Conservation (phyloP, 805 yeast genomes). For the Candida dendrica region DNA sequence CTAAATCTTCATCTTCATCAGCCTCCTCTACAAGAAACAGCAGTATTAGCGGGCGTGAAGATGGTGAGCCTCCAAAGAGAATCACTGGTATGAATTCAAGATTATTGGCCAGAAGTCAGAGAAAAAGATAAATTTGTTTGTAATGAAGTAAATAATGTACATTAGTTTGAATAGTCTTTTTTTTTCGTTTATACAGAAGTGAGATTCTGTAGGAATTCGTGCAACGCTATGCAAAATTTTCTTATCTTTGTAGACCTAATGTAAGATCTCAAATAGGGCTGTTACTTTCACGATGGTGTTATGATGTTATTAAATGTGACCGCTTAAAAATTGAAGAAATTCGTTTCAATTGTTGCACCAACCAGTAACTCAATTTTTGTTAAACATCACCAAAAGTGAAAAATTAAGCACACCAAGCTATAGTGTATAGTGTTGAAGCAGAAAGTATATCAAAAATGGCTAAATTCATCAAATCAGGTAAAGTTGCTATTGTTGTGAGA, state of each 20-base stretch:
- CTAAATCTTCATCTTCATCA: neutral
- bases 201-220: neutral
- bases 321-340: neutral
- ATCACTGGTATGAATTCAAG: constrained; percentile 56
- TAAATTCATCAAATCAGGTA: constrained; percentile 98
- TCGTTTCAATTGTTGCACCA: neutral
- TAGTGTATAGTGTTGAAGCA: neutral
- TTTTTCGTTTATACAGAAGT: neutral
- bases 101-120: constrained; percentile 49
- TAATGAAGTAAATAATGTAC: neutral
- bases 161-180: neutral
- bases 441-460: constrained; percentile 55
- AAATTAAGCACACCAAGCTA: no score
- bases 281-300: neutral
- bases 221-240: no score
- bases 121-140: constrained; percentile 13
- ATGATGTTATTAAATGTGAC: neutral
- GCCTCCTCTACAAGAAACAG: neutral
- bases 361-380: neutral
- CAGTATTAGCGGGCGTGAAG: constrained; percentile 2
- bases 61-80: constrained; percentile 13
- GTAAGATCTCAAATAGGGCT: no score
- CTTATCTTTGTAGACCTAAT: no score
- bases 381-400: neutral
- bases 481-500: constrained; percentile 95